These are phyloP conservation scores for Friedmanniomyces endolithicus DNA, from an alignment of 495 filamentous ascomycete genomes.

Conservation along the genomic window DNA sequence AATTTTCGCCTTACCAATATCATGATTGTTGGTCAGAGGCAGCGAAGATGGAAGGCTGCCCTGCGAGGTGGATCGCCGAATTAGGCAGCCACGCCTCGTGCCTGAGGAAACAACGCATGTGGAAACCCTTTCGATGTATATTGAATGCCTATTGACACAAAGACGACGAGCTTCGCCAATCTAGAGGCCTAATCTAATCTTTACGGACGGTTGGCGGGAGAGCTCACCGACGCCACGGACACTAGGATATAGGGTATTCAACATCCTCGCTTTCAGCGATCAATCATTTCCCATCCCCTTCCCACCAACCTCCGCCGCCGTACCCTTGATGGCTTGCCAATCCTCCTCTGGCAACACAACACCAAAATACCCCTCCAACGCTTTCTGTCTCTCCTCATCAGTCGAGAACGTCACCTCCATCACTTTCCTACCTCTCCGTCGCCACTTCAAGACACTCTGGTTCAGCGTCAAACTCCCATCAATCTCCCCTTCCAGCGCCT, in stretches of 20 bases:
- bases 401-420: conserved; percentile 37
- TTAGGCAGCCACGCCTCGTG: not conserved
- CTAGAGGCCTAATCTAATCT: too few species aligned
- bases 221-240: too few species aligned
- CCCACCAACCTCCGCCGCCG: not conserved
- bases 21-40: too few species aligned
- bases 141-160: too few species aligned
- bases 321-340: conserved; percentile 37
- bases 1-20: too few species aligned
- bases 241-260: too few species aligned
- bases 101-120: not conserved
- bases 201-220: too few species aligned
- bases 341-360: conserved; percentile 44
- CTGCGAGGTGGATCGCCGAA: not conserved
- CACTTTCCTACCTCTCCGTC: conserved; percentile 30
- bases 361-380: conserved; percentile 43
- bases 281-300: not conserved
- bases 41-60: not conserved
- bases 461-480: conserved; percentile 9
- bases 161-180: too few species aligned
- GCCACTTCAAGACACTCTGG: conserved; percentile 12
- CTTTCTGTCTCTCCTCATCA: conserved; percentile 40
- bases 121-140: not conserved
- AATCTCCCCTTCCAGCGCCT: conserved; percentile 10
- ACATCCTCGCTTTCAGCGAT: too few species aligned